Conservation (phyloP, 495 filamentous ascomycete genomes). For the Parathielavia hyrcaniae region DNA sequence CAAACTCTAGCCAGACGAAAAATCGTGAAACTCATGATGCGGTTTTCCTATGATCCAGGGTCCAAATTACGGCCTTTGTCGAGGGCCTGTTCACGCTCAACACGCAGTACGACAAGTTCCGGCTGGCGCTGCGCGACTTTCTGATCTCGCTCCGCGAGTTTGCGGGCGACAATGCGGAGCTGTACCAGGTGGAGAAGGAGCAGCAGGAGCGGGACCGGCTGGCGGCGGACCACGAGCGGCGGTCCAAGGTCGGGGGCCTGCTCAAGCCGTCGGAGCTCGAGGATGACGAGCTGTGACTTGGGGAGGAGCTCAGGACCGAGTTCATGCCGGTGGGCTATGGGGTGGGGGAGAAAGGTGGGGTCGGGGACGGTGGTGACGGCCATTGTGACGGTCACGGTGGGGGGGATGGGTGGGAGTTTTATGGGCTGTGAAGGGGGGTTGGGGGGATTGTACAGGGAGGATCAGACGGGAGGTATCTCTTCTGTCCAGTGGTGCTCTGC, state of each 20-base stretch:
- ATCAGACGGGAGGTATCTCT: not conserved
- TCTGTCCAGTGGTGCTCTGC: not conserved
- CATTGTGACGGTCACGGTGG: slow-evolving; percentile 30
- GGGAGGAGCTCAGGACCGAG: slow-evolving; percentile 57
- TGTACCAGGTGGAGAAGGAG: slow-evolving; percentile 94
- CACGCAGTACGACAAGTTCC: slow-evolving; percentile 24
- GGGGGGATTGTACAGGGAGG: not conserved
- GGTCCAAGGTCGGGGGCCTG: slow-evolving; percentile 86
- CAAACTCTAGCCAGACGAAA: not conserved
- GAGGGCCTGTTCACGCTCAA: slow-evolving; percentile 24
- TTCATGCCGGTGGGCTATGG: slow-evolving; percentile 35
- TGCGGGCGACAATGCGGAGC: slow-evolving; percentile 81
- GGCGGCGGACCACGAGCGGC: slow-evolving; percentile 73
- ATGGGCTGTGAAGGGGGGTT: slow-evolving; percentile 39
- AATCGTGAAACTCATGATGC: slow-evolving; percentile 33
- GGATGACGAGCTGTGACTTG: slow-evolving; percentile 87
- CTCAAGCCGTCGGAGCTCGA: slow-evolving; percentile 92
- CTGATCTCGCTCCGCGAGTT: slow-evolving; percentile 96
- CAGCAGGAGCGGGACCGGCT: slow-evolving; percentile 70
- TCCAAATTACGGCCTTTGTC: slow-evolving; percentile 74
- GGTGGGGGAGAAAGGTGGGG: slow-evolving; percentile 6
- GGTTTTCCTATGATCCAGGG: slow-evolving; percentile 41
- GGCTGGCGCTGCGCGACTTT: slow-evolving; percentile 61
- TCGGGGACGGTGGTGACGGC: not conserved
- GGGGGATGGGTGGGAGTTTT: slow-evolving; percentile 49